Evolutionary conservation across 768 basidiomycete species (phyloP).

Genomic region (Psilocybe cyanescens): DNA sequence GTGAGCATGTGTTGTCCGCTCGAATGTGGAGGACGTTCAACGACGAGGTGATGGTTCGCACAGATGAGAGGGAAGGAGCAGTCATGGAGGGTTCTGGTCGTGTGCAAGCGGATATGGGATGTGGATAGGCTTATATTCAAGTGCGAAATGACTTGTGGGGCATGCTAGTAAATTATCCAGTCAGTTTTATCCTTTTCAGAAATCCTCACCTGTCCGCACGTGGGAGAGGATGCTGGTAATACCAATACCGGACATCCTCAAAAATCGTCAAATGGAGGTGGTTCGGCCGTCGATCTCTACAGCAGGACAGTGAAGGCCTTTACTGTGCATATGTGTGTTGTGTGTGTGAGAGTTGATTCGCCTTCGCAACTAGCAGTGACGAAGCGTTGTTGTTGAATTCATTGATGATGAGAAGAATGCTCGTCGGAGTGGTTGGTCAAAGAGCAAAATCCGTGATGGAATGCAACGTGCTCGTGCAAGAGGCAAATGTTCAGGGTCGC

Average conservation of each 20-base stretch:
- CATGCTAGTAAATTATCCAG: not conserved
- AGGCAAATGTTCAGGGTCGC: conserved; percentile 19
- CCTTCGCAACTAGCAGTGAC: conserved; percentile 19
- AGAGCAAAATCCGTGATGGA: conserved; percentile 22
- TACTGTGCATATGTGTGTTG: not conserved
- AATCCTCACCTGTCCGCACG: conserved; percentile 18
- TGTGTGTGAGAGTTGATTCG: conserved; percentile 19
- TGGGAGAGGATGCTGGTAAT: conserved; percentile 22
- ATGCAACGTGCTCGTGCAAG: conserved; percentile 23
- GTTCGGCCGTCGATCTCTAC: conserved; percentile 18
- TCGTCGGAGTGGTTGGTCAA: conserved; percentile 16
- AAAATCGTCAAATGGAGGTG: conserved; percentile 20
- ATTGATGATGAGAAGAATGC: conserved; percentile 29
- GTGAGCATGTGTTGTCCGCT: conserved; percentile 11
- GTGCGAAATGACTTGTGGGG: not conserved
- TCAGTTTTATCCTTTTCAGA: conserved; percentile 17
- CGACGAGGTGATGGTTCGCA: conserved; percentile 9
- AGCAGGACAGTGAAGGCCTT: conserved; percentile 14
- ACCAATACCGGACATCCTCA: conserved; percentile 20
- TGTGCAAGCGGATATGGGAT: conserved; percentile 4
- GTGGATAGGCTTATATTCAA: not conserved
- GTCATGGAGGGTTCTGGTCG: conserved; percentile 13
- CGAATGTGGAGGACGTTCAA: conserved; percentile 15
- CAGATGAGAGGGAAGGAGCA: conserved; percentile 19
- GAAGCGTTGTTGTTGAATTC: conserved; percentile 15